phyloP scores from a whole-genome alignment of 1,284 basidiomycete genomes.

The Neolentinus lepideus region DNA sequence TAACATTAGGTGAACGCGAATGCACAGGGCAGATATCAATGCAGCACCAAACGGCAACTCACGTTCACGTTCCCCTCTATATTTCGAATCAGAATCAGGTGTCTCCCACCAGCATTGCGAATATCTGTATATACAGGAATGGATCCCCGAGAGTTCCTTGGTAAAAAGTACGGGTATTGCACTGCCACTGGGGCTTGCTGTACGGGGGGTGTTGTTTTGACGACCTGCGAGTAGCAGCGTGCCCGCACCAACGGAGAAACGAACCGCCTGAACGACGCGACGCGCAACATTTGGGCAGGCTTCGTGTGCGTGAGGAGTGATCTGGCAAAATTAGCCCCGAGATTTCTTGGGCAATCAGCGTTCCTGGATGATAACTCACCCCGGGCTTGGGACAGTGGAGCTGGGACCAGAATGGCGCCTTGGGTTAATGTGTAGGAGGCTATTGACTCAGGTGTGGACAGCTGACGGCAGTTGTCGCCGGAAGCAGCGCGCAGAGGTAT shows the following conservation, averaged over 20 bases:
- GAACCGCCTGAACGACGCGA: neutral
- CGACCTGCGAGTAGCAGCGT: constrained; percentile 1
- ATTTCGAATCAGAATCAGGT: constrained; percentile 40
- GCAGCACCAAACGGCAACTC: constrained; percentile 12
- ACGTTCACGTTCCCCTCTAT: constrained; percentile 38
- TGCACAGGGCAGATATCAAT: neutral
- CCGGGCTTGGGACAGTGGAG: neutral
- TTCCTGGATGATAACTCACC: neutral
- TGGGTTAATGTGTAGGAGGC: neutral
- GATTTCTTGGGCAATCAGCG: neutral
- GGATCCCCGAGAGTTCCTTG: constrained; percentile 54
- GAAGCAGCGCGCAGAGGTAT: neutral
- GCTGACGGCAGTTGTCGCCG: neutral
- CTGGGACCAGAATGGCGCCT: neutral
- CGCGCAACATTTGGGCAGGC: constrained; percentile 1
- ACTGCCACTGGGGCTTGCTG: constrained; percentile 8
- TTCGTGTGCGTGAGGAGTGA: neutral
- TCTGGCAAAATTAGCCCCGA: neutral
- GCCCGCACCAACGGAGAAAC: neutral
- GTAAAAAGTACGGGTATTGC: constrained; percentile 46
- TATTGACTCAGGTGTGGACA: neutral
- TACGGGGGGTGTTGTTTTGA: constrained; percentile 1
- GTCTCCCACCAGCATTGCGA: constrained; percentile 52
- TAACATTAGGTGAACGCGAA: neutral
- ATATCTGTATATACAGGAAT: constrained; percentile 70